A percentile compares a stretch with the other conserved stretches of the same genome.
These are phyloP conservation scores for Huntiella omanensis DNA, from an alignment of 2,329 filamentous ascomycete species.

Conservation along the genomic window DNA sequence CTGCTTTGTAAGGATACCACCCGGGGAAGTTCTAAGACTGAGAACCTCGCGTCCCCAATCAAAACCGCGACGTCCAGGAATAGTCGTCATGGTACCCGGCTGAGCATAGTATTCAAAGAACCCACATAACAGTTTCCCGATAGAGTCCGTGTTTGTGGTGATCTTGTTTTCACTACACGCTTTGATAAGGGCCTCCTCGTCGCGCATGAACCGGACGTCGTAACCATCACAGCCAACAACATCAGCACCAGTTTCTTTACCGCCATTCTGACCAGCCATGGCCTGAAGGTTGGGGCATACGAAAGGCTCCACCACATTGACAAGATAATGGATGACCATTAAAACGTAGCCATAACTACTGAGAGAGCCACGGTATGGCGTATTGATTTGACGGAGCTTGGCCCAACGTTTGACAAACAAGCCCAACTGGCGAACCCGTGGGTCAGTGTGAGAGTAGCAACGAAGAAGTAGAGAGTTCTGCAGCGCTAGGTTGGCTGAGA, in stretches of 20 bases:
- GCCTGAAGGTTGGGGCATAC: slow-evolving; percentile 70
- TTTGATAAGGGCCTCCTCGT: slow-evolving; percentile 48
- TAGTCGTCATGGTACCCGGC: slow-evolving; percentile 31
- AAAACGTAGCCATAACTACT: slow-evolving; percentile 83
- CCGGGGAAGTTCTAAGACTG: slow-evolving; percentile 47
- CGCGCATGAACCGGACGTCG: slow-evolving; percentile 59
- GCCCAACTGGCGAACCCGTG: slow-evolving; percentile 58
- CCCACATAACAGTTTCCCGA: slow-evolving; percentile 55
- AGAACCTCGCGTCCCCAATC: slow-evolving; percentile 67
- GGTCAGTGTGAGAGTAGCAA: slow-evolving; percentile 65
- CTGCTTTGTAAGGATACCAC: slow-evolving; percentile 53
- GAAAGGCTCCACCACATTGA: slow-evolving; percentile 63
- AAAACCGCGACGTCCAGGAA: slow-evolving; percentile 37
- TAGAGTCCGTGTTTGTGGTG: slow-evolving; percentile 47
- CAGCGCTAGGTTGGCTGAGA: slow-evolving; percentile 63
- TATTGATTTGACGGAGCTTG: slow-evolving; percentile 69
- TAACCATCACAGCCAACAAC: slow-evolving; percentile 39
- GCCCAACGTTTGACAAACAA: slow-evolving; percentile 86
- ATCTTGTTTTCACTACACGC: slow-evolving; percentile 40
- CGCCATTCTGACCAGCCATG: slow-evolving; percentile 26
- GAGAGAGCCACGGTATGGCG: slow-evolving; percentile 66
- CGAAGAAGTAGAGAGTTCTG: slow-evolving; percentile 70
- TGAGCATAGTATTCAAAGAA: slow-evolving; percentile 82
- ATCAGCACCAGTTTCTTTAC: slow-evolving; percentile 19
- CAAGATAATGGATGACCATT: slow-evolving; percentile 80